Conservation (phyloP, 495 filamentous ascomycete species). For the Patellaria atrata region DNA sequence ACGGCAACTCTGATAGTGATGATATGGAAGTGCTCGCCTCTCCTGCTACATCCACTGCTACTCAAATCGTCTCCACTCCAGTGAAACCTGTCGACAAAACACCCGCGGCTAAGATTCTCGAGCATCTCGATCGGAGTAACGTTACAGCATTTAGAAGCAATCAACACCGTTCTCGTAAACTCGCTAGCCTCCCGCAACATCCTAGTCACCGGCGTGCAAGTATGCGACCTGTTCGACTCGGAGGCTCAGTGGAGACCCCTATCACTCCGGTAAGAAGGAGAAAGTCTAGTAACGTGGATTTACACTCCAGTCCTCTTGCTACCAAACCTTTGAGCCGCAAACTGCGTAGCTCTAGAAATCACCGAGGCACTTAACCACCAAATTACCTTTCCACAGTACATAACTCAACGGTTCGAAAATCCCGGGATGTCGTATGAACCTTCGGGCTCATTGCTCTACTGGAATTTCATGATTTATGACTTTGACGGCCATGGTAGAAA, state of each 20-base stretch:
- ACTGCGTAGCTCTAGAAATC: too few relatives aligned
- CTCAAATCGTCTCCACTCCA: constrained; percentile 14
- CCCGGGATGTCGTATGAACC: too few relatives aligned
- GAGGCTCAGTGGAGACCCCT: constrained; percentile 14
- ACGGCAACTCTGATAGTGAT: constrained; percentile 39
- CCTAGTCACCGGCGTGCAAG: constrained; percentile 15
- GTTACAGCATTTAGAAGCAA: constrained; percentile 70
- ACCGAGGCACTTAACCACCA: too few relatives aligned
- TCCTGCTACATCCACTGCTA: constrained; percentile 18
- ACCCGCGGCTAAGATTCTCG: constrained; percentile 38
- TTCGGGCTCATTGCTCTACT: too few relatives aligned
- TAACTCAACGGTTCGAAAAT: too few relatives aligned
- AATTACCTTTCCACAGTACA: too few relatives aligned
- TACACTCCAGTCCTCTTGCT: too few relatives aligned
- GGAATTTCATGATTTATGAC: too few relatives aligned
- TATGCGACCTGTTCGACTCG: constrained; percentile 13
- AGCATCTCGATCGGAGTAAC: constrained; percentile 52
- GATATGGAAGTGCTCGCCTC: constrained; percentile 18
- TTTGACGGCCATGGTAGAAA: too few relatives aligned
- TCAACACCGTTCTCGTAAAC: constrained; percentile 40
- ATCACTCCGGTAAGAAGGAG: constrained; percentile 18
- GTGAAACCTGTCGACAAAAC: constrained; percentile 25
- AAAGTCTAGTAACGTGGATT: too few relatives aligned
- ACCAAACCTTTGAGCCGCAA: too few relatives aligned
- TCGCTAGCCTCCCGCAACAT: constrained; percentile 15